Evolutionary conservation across 2,329 filamentous ascomycete genomes (phyloP).

Genomic region (Neofusicoccum kwambonambiense): DNA sequence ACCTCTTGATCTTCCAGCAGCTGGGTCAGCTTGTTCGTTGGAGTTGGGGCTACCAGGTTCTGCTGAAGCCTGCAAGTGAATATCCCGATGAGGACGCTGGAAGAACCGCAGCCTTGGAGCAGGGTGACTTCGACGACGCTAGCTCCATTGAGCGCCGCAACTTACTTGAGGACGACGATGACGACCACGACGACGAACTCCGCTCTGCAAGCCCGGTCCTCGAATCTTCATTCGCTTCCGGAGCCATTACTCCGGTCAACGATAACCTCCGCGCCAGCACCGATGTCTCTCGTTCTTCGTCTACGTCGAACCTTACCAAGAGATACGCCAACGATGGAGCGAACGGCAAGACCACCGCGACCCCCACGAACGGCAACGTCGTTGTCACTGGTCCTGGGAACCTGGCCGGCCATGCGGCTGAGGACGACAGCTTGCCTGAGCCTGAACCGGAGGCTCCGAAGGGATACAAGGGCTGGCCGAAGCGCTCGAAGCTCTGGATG

Average conservation of each 20-base stretch:
- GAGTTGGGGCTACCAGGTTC: constrained; percentile 96
- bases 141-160: constrained; percentile 34
- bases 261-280: constrained; percentile 11
- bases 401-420: constrained; percentile 33
- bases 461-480: constrained; percentile 35
- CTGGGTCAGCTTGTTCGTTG: constrained; percentile 91
- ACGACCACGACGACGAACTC: constrained; percentile 20
- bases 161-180: constrained; percentile 43
- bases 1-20: constrained; percentile 96
- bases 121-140: constrained; percentile 57
- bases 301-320: constrained; percentile 39
- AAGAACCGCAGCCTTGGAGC: constrained; percentile 41
- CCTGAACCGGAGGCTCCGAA: constrained; percentile 24
- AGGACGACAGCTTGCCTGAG: constrained; percentile 8
- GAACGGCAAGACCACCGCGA: constrained; percentile 34
- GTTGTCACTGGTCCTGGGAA: constrained; percentile 39
- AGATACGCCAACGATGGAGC: constrained; percentile 35
- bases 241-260: constrained; percentile 43
- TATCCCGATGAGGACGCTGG: constrained; percentile 63
- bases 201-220: not conserved
- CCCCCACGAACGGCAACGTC: constrained; percentile 51
- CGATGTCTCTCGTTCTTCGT: constrained; percentile 24
- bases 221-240: constrained; percentile 49
- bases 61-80: constrained; percentile 79
- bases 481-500: constrained; percentile 25